Evolutionary conservation across 306 rosid genomes (phyloP).

Genomic region (Rosa lucieae): DNA sequence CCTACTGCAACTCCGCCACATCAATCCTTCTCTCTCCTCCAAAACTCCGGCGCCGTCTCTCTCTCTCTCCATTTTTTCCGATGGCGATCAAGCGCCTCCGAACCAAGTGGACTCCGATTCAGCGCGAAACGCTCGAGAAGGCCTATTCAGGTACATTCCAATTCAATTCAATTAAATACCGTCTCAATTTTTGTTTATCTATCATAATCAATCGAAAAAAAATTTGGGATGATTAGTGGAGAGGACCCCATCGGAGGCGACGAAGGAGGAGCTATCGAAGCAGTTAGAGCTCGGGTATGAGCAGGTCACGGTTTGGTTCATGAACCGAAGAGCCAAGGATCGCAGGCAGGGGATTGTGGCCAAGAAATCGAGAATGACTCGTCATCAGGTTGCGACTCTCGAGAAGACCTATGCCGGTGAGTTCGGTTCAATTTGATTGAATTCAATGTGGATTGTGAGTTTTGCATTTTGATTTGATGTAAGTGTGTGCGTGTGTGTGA

Average conservation of each 20-base stretch:
- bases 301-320: neutral
- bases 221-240: neutral
- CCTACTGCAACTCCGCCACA: constrained; percentile 4
- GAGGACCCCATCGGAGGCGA: neutral
- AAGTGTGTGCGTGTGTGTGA: neutral
- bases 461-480: neutral
- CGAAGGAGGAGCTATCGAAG: constrained; percentile 6
- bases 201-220: neutral
- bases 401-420: neutral
- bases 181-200: neutral
- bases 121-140: constrained; percentile 3
- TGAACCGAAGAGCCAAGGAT: constrained; percentile 12
- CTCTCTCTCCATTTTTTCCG: neutral
- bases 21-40: neutral
- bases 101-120: constrained; percentile 6
- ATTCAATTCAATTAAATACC: neutral
- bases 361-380: constrained; percentile 3
- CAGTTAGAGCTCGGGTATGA: neutral
- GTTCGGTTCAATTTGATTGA: neutral
- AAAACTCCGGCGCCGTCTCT: neutral
- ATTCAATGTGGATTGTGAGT: neutral
- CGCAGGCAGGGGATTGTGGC: neutral
- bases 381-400: neutral
- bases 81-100: constrained; percentile 14
- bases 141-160: constrained; percentile 3